Percentiles rank a stretch among this genome's conserved stretches.
Evolutionary conservation across 441 rosid genomes (phyloP).

Genomic region (Metrosideros polymorpha): DNA sequence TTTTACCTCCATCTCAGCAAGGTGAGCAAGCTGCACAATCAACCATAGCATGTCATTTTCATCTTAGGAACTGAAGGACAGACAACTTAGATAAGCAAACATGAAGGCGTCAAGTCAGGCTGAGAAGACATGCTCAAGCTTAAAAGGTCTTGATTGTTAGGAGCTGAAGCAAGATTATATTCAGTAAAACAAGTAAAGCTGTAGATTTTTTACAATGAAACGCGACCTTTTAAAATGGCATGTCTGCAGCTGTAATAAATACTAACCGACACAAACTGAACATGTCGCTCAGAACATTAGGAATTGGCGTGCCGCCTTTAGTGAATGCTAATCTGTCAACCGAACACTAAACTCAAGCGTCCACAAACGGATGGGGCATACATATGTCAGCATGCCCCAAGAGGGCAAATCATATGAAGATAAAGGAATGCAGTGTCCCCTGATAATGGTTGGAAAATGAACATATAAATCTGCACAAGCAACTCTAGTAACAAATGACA

Average conservation of each 20-base stretch:
- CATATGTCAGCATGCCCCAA: not conserved
- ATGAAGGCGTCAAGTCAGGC: not conserved
- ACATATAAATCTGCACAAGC: slow-evolving; percentile 30
- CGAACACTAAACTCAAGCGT: not conserved
- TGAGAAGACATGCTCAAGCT: not conserved
- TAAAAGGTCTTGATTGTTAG: not conserved
- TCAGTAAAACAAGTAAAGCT: not conserved
- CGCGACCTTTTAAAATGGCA: not conserved
- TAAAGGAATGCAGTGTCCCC: not conserved
- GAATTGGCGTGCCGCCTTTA: not conserved
- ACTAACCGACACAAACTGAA: not conserved
- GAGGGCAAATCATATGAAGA: not conserved
- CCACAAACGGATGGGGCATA: not conserved
- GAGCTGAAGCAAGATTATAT: not conserved
- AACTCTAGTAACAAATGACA: not conserved
- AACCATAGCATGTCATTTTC: not conserved
- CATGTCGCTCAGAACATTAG: not conserved
- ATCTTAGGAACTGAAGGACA: not conserved
- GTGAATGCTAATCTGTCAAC: not conserved
- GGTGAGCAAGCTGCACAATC: slow-evolving; percentile 68
- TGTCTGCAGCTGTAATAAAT: not conserved
- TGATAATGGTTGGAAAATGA: not conserved
- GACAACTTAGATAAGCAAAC: not conserved
- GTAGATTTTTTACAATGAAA: not conserved
- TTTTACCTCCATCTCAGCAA: slow-evolving; percentile 89